Base-by-base conservation (phyloP, 306 rosid genomes). In the Sechiopsis laciniata region DNA sequence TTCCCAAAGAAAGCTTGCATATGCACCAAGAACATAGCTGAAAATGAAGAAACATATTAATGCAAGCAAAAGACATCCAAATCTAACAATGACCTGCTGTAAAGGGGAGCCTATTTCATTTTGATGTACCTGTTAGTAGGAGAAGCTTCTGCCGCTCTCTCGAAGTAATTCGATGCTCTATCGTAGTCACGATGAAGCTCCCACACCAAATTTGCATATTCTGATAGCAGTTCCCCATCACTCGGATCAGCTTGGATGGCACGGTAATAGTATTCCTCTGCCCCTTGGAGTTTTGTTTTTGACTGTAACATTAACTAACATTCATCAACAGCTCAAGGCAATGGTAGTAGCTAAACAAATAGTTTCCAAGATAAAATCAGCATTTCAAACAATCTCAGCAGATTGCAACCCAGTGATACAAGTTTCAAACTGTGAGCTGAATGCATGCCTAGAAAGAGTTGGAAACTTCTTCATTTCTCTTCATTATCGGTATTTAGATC, bases 1-100 rank as follows among this genome's bases (percentile, higher is more conserved):
- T 80, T 90, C 92, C 98, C 97, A 89, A 53, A 94, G 96, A 81
- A 94, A 90, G 74, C 74, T 73, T 60, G 95, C 89, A 75, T 94
- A 86, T 16, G 97, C 91, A 46, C 90, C 97, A 73, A 86, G 90
- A 79, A 89, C 84, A 78, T 81, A 62, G 83, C 98, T 94, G 90
- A 72, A 81, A 74, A 35, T 48, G 76, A 51, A 82, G 46, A 40
- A 8, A 50, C 8, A 10, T 17, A 14, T 40, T 40, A 17, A 17
- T 62, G 13, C 52, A 9, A 64, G 9, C 29, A 17, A 64, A 40
- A 64, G 29, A 64, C 9, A 17, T 22, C 14, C 70, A 37, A 63
- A 71, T 60, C 74, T 50, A 50, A 52, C 37, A 13, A 11, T 21
- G 62, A 0, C 24, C 61, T 76, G 67, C 35, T 37, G 66, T 61